Evolutionary conservation across 192 early-diverging fungal species (phyloP).

Genomic region (Paraglomus brasilianum): DNA sequence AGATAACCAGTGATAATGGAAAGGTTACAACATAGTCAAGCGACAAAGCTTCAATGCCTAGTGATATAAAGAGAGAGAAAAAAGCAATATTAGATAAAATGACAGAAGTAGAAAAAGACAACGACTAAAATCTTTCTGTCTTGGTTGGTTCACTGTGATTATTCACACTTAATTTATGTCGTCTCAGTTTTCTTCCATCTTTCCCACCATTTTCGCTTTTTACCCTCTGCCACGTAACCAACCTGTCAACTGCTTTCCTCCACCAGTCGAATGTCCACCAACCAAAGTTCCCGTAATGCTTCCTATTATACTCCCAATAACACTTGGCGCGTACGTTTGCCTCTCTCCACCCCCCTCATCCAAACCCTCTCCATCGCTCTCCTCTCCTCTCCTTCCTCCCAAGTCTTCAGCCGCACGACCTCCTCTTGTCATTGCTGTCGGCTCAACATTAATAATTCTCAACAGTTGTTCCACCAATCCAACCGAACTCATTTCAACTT

Average conservation of each 20-base stretch:
- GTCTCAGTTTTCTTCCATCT: slow-evolving; percentile 15
- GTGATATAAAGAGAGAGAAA: not conserved
- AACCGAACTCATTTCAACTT: slow-evolving; percentile 63
- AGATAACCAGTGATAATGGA: slow-evolving; percentile 87
- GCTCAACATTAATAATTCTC: slow-evolving; percentile 63
- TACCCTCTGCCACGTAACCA: slow-evolving; percentile 7
- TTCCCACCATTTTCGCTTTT: slow-evolving; percentile 5
- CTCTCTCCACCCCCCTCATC: slow-evolving; percentile 11
- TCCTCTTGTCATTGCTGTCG: slow-evolving; percentile 7
- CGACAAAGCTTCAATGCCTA: slow-evolving; percentile 79
- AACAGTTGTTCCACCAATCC: slow-evolving; percentile 71
- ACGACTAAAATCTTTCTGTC: not conserved
- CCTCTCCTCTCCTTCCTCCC: slow-evolving; percentile 22
- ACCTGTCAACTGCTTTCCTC: slow-evolving; percentile 26
- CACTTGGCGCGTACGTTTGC: slow-evolving; percentile 25
- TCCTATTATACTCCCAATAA: slow-evolving; percentile 19
- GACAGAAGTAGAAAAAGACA: not conserved
- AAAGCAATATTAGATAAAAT: not conserved
- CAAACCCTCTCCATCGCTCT: slow-evolving; percentile 36
- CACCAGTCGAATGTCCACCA: not conserved
- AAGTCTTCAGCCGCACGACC: slow-evolving; percentile 15
- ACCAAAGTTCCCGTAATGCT: slow-evolving; percentile 17
- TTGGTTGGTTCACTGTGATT: not conserved
- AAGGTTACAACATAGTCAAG: slow-evolving; percentile 84
- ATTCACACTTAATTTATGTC: not conserved